These are phyloP conservation scores for Sanghuangporus weigelae DNA, from an alignment of 1,284 basidiomycete species.

Conservation along the genomic window DNA sequence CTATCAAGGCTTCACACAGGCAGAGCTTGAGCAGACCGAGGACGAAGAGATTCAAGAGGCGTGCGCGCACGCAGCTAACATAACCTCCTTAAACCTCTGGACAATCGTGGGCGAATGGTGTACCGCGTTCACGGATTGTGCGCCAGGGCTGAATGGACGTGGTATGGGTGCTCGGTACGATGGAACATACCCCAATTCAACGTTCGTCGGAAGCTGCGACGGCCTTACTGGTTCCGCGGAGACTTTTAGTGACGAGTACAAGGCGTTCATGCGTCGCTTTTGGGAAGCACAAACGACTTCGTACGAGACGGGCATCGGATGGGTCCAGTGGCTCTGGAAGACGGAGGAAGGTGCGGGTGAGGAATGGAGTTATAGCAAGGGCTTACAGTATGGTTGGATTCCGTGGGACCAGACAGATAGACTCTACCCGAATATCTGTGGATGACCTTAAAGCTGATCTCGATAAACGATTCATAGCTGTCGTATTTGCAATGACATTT, in stretches of 20 bases:
- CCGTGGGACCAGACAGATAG: slow-evolving; percentile 54
- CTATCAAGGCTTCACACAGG: slow-evolving; percentile 74
- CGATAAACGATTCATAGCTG: too few species aligned
- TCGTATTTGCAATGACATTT: not conserved
- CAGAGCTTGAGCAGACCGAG: slow-evolving; percentile 47
- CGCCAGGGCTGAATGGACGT: slow-evolving; percentile 72
- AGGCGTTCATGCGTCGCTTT: slow-evolving; percentile 74
- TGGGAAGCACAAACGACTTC: slow-evolving; percentile 74
- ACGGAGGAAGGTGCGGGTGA: slow-evolving; percentile 64
- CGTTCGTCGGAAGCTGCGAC: slow-evolving; percentile 65
- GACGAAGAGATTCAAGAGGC: slow-evolving; percentile 62
- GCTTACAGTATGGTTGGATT: slow-evolving; percentile 80
- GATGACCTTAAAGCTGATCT: not conserved
- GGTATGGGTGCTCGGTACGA: slow-evolving; percentile 76
- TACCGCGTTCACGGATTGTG: slow-evolving; percentile 81
- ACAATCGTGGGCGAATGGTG: slow-evolving; percentile 84
- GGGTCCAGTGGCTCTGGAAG: slow-evolving; percentile 62
- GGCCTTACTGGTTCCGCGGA: slow-evolving; percentile 68
- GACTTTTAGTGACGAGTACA: slow-evolving; percentile 77
- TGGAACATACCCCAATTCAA: slow-evolving; percentile 63
- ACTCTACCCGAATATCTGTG: slow-evolving; percentile 47
- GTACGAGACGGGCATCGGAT: slow-evolving; percentile 61
- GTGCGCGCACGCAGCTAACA: slow-evolving; percentile 48
- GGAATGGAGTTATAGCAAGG: slow-evolving; percentile 75
- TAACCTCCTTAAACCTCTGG: slow-evolving; percentile 57